These are phyloP conservation scores for Rachicladosporium sp. DNA, from an alignment of 2,329 filamentous ascomycete genomes.

Conservation along the genomic window DNA sequence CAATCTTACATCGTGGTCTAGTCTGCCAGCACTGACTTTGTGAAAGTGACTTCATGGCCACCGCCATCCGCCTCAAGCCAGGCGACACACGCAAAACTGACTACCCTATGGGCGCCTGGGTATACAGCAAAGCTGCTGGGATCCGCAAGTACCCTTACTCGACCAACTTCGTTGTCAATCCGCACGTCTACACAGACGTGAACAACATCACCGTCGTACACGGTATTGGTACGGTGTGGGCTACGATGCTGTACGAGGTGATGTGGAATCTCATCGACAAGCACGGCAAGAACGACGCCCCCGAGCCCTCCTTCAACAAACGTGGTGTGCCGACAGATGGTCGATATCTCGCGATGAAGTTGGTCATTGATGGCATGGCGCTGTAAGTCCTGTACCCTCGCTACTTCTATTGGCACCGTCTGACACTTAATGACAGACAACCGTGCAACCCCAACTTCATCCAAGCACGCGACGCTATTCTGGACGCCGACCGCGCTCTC, in stretches of 20 bases:
- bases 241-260: slow-evolving; percentile 42
- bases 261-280: slow-evolving; percentile 48
- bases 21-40: too few relatives aligned
- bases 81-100: slow-evolving; percentile 34
- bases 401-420: slow-evolving; percentile 9
- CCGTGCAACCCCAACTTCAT: slow-evolving; percentile 45
- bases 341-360: slow-evolving; percentile 39
- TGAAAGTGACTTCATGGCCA: slow-evolving; percentile 39
- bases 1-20: too few relatives aligned
- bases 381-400: slow-evolving; percentile 16
- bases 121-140: slow-evolving; percentile 31
- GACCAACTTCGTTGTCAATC: slow-evolving; percentile 38
- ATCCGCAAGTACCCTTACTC: slow-evolving; percentile 42
- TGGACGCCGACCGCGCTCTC: slow-evolving; percentile 42
- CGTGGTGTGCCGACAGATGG: slow-evolving; percentile 40
- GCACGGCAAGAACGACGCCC: slow-evolving; percentile 38
- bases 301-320: slow-evolving; percentile 29
- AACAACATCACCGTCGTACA: slow-evolving; percentile 33
- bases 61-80: slow-evolving; percentile 36
- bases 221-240: slow-evolving; percentile 41
- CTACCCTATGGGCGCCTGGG: slow-evolving; percentile 41
- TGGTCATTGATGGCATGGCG: slow-evolving; percentile 41
- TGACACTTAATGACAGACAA: slow-evolving; percentile 22
- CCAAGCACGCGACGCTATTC: slow-evolving; percentile 41
- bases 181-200: slow-evolving; percentile 36